These are phyloP conservation scores for Neurospora sp. DNA, from an alignment of 495 filamentous ascomycete species.

Conservation along the genomic window DNA sequence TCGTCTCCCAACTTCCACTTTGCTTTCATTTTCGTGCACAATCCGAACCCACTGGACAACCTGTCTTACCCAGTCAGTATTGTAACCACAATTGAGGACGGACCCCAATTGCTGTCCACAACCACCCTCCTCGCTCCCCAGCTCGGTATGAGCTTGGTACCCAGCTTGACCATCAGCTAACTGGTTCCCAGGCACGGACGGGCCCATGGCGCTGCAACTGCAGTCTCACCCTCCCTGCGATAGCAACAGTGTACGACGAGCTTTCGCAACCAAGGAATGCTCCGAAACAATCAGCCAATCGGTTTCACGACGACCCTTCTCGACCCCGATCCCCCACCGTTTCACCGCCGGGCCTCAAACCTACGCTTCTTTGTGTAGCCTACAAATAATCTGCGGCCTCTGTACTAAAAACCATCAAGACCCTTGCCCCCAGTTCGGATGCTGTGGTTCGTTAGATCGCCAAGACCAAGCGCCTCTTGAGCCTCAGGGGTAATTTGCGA, in stretches of 20 bases:
- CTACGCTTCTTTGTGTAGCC: background rate
- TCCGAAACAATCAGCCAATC: background rate
- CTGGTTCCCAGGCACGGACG: background rate
- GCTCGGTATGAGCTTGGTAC: background rate
- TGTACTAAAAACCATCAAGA: background rate
- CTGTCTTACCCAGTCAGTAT: background rate
- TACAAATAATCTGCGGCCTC: background rate
- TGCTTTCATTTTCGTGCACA: background rate
- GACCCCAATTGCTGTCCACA: background rate
- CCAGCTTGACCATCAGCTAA: background rate
- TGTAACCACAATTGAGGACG: background rate
- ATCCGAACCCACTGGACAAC: background rate
- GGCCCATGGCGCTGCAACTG: background rate
- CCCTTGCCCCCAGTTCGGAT: background rate
- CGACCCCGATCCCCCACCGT: background rate
- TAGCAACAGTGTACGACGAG: background rate
- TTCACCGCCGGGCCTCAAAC: background rate
- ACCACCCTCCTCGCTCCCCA: too few species aligned
- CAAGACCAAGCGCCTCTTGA: background rate
- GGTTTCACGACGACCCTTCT: background rate
- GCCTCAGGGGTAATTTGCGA: background rate
- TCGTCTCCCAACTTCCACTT: background rate
- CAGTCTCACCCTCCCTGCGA: background rate
- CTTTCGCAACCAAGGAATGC: background rate
- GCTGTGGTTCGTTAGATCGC: background rate